These are phyloP conservation scores for Botrytis porri DNA, from an alignment of 2,329 filamentous ascomycete genomes.

Conservation along the genomic window DNA sequence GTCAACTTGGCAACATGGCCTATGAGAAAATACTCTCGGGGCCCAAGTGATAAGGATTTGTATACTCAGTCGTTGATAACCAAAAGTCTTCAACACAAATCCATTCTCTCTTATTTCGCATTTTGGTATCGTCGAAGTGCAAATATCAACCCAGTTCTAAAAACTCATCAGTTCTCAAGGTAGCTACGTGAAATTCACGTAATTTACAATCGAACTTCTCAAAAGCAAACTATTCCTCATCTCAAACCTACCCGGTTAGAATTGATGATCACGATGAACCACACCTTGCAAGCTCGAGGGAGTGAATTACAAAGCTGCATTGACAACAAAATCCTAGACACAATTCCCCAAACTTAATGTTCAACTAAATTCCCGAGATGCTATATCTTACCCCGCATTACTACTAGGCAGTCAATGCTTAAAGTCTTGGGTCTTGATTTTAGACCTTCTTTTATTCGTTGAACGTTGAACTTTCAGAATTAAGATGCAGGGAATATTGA, in stretches of 20 bases:
- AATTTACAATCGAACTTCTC: background rate
- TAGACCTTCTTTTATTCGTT: background rate
- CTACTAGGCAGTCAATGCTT: background rate
- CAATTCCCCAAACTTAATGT: background rate
- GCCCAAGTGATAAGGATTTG: no score
- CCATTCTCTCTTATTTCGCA: background rate
- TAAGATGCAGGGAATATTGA: background rate
- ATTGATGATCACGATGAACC: background rate
- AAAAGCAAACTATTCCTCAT: background rate
- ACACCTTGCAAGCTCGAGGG: background rate
- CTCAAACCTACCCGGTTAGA: background rate
- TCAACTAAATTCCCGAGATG: background rate
- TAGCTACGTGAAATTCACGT: background rate
- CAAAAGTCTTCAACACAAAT: background rate
- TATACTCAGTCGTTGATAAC: background rate
- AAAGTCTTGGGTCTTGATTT: background rate
- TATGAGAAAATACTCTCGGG: background rate
- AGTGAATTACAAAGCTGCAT: background rate
- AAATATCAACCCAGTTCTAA: background rate
- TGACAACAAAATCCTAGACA: background rate
- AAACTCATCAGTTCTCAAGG: background rate
- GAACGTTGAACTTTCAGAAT: background rate
- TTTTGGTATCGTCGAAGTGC: background rate
- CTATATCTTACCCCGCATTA: background rate
- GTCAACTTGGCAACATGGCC: background rate